Base-by-base conservation (phyloP, 495 filamentous ascomycete species). In the Hypoxylon trugodes region DNA sequence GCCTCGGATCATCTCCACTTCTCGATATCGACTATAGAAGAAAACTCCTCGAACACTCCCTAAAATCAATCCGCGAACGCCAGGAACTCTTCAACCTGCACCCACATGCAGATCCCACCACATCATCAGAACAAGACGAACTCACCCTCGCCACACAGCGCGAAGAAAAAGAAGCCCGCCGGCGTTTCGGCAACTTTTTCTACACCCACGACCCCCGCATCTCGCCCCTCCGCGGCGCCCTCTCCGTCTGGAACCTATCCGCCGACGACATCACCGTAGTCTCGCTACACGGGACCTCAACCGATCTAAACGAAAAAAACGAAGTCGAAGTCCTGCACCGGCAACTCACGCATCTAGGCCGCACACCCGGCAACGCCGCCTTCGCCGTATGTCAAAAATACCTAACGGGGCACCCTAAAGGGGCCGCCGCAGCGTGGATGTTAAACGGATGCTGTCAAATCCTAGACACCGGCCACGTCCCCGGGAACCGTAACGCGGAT, bases 351-450 rank as follows among this genome's bases (percentile, higher is more conserved):
- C 95, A 97, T 72, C 88, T 98, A 35, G 95, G 95, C 59, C 89
- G 95, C 48, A 85, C 86, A 70, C 96, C 95, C 82, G 95, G 95
- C 68, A 97, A 98, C 72, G 91, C 95, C 15, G 81, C 97, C 4
- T 76, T 97, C 51, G 93, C 93, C 76, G 95, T 98, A 72, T 97
- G 96, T 87, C 95, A 98, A 76, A 98, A 98, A 76, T 97, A 96
- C 74, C 87, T 98, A 24, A 97, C 95, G 8, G 95, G 95, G 60
- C 95, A 98, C 76, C 95, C 95, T 68, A 97, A 97, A 84, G 95
- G 95, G 84, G 94, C 95, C 64, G 95, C 95, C 36, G 95, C 94
- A 75, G 95, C 93, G 22, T 98, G 94, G 93, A 97, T 97, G 95
- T 88, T 97, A 81, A 98, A 98, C 81, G 95, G 95, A 50, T 90